These are phyloP conservation scores for Vanderwaltozyma yarrowii DNA, from an alignment of 805 yeast species.

Conservation along the genomic window DNA sequence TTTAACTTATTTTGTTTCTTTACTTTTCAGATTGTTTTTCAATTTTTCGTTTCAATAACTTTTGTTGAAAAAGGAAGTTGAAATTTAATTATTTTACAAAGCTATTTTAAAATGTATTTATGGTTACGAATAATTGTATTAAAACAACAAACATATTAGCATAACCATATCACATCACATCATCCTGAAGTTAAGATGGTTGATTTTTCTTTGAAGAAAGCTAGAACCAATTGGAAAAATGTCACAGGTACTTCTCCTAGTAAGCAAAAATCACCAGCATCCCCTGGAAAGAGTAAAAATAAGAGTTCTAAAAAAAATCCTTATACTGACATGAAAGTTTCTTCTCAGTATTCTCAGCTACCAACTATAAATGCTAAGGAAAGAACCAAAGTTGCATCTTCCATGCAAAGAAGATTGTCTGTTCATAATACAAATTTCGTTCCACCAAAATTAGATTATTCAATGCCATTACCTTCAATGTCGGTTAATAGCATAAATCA, in stretches of 20 bases:
- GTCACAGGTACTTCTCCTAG: constrained; percentile 8
- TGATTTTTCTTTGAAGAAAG: constrained; percentile 27
- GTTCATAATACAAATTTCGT: constrained; percentile 28
- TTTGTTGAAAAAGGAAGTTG: not conserved
- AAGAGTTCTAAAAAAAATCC: constrained; percentile 5
- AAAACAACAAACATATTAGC: too few relatives aligned
- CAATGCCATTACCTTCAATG: constrained; percentile 20
- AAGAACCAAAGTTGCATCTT: constrained; percentile 31
- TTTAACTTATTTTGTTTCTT: too few relatives aligned
- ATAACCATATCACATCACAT: too few relatives aligned
- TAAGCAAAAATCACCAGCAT: constrained; percentile 7
- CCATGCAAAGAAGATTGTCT: constrained; percentile 38
- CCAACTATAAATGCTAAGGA: constrained; percentile 30
- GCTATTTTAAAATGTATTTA: too few relatives aligned
- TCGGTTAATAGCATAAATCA: not conserved
- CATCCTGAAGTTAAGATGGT: constrained; percentile 27
- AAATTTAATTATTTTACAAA: too few relatives aligned
- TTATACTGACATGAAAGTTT: constrained; percentile 2
- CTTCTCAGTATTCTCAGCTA: constrained; percentile 9
- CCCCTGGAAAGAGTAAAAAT: constrained; percentile 9
- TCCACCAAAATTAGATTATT: constrained; percentile 23
- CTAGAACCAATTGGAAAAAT: constrained; percentile 23
- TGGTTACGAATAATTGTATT: too few relatives aligned
- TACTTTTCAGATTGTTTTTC: too few relatives aligned
- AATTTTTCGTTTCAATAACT: too few relatives aligned